A percentile compares a stretch with the other conserved stretches of the same genome.
phyloP scores from a whole-genome alignment of 768 basidiomycete genomes.

The Suillus luteus region DNA sequence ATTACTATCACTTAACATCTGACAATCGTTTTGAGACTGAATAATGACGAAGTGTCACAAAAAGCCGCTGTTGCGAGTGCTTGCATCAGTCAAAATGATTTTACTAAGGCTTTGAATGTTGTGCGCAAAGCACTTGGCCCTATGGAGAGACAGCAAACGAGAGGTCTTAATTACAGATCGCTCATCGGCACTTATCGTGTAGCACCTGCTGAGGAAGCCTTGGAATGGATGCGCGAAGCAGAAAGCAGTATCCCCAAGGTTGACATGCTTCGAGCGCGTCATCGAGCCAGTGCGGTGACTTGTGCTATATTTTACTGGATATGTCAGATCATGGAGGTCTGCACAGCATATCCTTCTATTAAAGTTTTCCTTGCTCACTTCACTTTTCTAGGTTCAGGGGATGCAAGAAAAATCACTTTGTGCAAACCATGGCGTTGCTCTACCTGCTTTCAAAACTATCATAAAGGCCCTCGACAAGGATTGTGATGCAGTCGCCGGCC shows the following conservation, averaged over 20 bases:
- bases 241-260: constrained; percentile 28
- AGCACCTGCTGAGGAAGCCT: constrained; percentile 17
- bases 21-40: constrained; percentile 19
- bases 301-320: constrained; percentile 52
- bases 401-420: constrained; percentile 25
- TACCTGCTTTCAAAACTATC: constrained; percentile 23
- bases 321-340: constrained; percentile 41
- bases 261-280: constrained; percentile 19
- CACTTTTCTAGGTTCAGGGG: constrained; percentile 21
- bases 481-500: constrained; percentile 28
- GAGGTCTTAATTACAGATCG: constrained; percentile 28
- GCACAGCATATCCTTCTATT: neutral
- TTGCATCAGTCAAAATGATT: constrained; percentile 25
- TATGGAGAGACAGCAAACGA: neutral
- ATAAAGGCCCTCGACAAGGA: constrained; percentile 25
- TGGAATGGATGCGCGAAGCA: constrained; percentile 37
- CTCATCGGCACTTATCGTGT: constrained; percentile 35
- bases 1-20: neutral
- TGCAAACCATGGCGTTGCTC: constrained; percentile 19
- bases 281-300: constrained; percentile 28
- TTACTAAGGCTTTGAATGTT: constrained; percentile 26
- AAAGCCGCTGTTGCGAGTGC: constrained; percentile 27
- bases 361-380: neutral
- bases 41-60: constrained; percentile 31
- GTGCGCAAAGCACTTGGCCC: constrained; percentile 22